Conservation (phyloP, 805 yeast species). For the Schwanniomyces occidentalis region DNA sequence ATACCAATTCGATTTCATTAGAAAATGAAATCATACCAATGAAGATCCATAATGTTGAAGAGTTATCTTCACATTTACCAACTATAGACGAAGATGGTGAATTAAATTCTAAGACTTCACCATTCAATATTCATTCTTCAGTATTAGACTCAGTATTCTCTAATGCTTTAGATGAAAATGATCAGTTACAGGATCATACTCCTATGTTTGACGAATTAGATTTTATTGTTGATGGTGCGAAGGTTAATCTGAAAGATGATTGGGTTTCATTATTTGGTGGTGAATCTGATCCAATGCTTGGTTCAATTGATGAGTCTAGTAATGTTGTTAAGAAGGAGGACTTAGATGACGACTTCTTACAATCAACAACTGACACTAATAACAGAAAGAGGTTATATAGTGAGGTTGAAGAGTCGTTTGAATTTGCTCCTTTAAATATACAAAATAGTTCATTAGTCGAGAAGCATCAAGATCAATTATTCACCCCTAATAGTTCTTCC, state of each 20-base stretch:
- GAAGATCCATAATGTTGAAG: constrained; percentile 21
- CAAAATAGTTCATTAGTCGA: not conserved
- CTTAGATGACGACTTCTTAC: constrained; percentile 2
- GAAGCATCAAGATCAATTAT: constrained; percentile 18
- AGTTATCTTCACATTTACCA: constrained; percentile 29
- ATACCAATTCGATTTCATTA: constrained; percentile 4
- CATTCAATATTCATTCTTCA: constrained; percentile 53
- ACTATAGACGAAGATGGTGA: constrained; percentile 3
- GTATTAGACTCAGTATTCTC: constrained; percentile 54
- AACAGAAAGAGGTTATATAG: constrained; percentile 20
- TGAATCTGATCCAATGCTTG: constrained; percentile 12
- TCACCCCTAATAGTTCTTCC: constrained; percentile 31
- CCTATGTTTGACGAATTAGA: constrained; percentile 64
- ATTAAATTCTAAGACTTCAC: constrained; percentile 32
- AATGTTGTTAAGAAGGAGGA: constrained; percentile 6
- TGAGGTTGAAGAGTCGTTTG: constrained; percentile 28
- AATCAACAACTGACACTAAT: constrained; percentile 17
- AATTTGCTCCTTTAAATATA: constrained; percentile 14
- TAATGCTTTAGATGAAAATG: constrained; percentile 33
- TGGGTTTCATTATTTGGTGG: constrained; percentile 65
- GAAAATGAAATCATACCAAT: constrained; percentile 6
- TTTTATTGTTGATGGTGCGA: constrained; percentile 40
- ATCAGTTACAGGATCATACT: constrained; percentile 39
- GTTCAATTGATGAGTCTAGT: constrained; percentile 8
- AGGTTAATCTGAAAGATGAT: constrained; percentile 43